Evolutionary conservation across 1,284 basidiomycete species (phyloP), one percentile per base, ranked within the genome.

Genomic region (Naganishia liquefaciens): DNA sequence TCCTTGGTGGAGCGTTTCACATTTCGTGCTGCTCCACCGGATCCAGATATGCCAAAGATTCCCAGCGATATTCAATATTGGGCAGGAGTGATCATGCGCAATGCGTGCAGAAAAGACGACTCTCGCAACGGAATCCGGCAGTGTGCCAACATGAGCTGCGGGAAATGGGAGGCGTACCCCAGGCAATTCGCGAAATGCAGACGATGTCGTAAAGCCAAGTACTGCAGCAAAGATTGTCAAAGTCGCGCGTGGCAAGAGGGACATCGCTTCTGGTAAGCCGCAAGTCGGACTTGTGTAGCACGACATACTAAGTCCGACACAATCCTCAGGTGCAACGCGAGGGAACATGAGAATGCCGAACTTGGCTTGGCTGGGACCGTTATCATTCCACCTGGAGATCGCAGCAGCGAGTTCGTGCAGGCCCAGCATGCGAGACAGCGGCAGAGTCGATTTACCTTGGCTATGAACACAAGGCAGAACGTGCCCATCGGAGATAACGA

Each of bases 11-110:
- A 99, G 77, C 82, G 93, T 52, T 98, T 96, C 81, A 98, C 95
- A 0, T 94, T 94, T 81, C 86, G 92, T 52, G 90, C 93, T 0
- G 90, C 90, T 57, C 86, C 89, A 23, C 86, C 86, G 1, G 90
- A 93, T 74, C 84, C 84, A 30, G 85, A 87, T 70, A 80, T 91
- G 66, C 84, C 85, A 7, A 86, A 86, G 42, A 82, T 98, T 5
- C 92, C 93, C 0, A 83, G 84, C 25, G 94, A 98, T 77, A 96
- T 99, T 57, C 93, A 98, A 80, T 98, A 97, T 75, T 99, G 95
- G 96, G 95, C 95, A 0, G 93, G 94, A 3, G 95, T 98, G 15
- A 97, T 98, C 74, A 99, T 99, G 95, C 85, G 96, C 60, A 99
- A 99, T 76, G 95, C 96, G 7, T 99, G 95, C 80, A 83, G 95